These are phyloP conservation scores for Amaranthus hypochondriacus DNA, from an alignment of 148 eudicot species.

Conservation along the genomic window DNA sequence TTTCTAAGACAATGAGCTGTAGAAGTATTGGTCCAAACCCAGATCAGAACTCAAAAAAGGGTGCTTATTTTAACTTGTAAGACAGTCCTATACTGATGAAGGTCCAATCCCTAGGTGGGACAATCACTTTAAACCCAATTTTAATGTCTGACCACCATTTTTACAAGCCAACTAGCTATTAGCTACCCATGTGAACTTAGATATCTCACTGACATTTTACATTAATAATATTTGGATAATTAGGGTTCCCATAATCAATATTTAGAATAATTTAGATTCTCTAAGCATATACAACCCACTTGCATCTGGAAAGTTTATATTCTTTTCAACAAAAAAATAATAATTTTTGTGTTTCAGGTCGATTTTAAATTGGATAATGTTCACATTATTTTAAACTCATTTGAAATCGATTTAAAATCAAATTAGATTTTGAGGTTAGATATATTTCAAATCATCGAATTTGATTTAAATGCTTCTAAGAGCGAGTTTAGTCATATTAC, in stretches of 20 bases:
- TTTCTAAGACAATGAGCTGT: neutral
- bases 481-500: too few relatives aligned
- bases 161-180: conserved; percentile 1
- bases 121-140: neutral
- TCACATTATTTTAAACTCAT: too few relatives aligned
- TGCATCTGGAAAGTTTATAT: conserved; percentile 16
- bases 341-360: too few relatives aligned
- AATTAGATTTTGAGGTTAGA: too few relatives aligned
- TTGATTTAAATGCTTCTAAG: too few relatives aligned
- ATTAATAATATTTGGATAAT: conserved; percentile 5
- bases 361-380: too few relatives aligned
- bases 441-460: too few relatives aligned
- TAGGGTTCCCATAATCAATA: neutral
- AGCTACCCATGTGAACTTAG: neutral
- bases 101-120: conserved; percentile 17
- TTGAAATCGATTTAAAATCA: too few relatives aligned
- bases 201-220: conserved; percentile 5
- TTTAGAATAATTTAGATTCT: neutral
- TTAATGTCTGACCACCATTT: neutral
- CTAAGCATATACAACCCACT: conserved; percentile 7
- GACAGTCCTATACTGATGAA: neutral
- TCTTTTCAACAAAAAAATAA: neutral
- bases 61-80: neutral
- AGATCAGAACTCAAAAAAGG: neutral
- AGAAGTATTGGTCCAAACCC: neutral